Evolutionary conservation across 2,329 filamentous ascomycete genomes (phyloP), one percentile per base, ranked within the genome.

Genomic region (Exophiala aquamarina): DNA sequence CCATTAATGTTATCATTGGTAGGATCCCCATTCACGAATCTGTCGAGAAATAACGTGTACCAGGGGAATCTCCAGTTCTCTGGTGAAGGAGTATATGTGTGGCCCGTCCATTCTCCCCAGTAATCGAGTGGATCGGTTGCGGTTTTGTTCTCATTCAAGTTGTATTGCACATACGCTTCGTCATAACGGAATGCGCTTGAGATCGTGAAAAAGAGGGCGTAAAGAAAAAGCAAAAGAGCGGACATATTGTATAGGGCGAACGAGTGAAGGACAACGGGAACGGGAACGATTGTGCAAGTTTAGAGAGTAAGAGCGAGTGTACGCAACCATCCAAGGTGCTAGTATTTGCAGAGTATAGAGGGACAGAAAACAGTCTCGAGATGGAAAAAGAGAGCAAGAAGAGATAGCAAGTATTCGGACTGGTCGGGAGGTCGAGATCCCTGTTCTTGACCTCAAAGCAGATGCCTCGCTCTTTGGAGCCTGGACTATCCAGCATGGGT

Each of bases 21-120:
- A 6, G 82, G 81, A 56, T 85, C 77, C 15, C 82, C 82, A 57
- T 85, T 84, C 33, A 82, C 79, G 57, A 78, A 85, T 49, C 79
- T 70, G 61, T 85, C 82, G 9, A 83, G 64, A 59, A 83, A 83
- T 36, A 85, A 66, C 7, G 79, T 82, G 61, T 86, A 86, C 59
- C 84, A 79, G 0, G 82, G 82, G 51, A 85, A 76, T 19, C 82
- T 73, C 82, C 82, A 86, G 56, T 80, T 84, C 0, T 68, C 61
- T 1, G 82, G 82, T 15, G 81, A 84, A 0, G 70, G 65, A 14
- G 66, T 61, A 55, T 78, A 84, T 3, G 60, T 64, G 59, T 81
- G 77, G 51, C 48, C 58, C 5, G 37, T 44, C 76, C 78, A 76
- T 67, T 73, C 65, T 50, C 80, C 75, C 60, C 67, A 76, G 61